A percentile compares a stretch with the other conserved stretches of the same genome.
Evolutionary conservation across 805 yeast species (phyloP).

Genomic region (Candida nemodendra): DNA sequence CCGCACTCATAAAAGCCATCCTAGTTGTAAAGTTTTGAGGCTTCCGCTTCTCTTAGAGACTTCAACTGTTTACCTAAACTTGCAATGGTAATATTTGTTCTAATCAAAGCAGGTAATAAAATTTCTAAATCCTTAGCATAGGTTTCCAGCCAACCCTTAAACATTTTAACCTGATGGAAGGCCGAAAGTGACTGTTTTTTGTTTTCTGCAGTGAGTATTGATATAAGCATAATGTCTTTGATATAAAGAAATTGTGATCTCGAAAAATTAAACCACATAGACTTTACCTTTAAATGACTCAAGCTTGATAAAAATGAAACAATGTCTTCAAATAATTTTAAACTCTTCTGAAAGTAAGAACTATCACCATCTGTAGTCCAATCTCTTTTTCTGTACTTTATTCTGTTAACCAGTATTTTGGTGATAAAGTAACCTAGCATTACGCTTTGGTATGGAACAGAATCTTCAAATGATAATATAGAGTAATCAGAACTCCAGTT

Average conservation of each 20-base stretch:
- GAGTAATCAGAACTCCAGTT: conserved; percentile 4
- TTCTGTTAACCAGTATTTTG: conserved; percentile 6
- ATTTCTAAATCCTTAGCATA: conserved; percentile 9
- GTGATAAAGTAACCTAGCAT: conserved; percentile 1
- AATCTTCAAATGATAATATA: conserved; percentile 2
- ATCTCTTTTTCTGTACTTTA: not conserved
- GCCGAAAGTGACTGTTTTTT: conserved; percentile 8
- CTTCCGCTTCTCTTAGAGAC: conserved; percentile 2
- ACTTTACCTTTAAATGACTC: conserved; percentile 4
- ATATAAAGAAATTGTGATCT: conserved; percentile 9
- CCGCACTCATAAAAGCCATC: too few relatives aligned
- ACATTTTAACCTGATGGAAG: conserved; percentile 5
- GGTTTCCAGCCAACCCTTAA: conserved; percentile 10
- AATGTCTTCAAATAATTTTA: conserved; percentile 1
- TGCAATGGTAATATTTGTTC: conserved; percentile 10
- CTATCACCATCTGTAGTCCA: conserved; percentile 4
- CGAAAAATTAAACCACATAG: conserved; percentile 10
- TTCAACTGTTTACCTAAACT: conserved; percentile 11
- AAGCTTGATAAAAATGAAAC: conserved; percentile 3
- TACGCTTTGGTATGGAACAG: conserved; percentile 7
- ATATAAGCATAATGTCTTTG: conserved; percentile 7
- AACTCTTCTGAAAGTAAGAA: conserved; percentile 3
- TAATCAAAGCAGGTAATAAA: conserved; percentile 6
- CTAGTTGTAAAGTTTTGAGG: conserved; percentile 5
- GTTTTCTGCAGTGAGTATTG: conserved; percentile 9